Evolutionary conservation across 768 basidiomycete genomes (phyloP), one percentile per base, ranked within the genome.

Genomic region (Pleurotus salmoneostramineus): DNA sequence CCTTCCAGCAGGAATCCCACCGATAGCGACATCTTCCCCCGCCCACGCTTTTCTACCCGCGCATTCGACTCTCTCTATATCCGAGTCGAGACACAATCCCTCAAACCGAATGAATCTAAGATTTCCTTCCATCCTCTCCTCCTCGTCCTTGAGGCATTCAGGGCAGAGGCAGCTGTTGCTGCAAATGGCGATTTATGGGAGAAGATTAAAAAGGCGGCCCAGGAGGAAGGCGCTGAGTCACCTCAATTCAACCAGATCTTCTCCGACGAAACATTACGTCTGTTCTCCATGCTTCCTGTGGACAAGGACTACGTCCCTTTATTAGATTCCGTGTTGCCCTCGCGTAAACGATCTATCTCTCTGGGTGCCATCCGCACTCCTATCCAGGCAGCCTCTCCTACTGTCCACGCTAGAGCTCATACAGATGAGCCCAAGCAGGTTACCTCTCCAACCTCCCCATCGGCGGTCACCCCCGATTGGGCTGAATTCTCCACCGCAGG

Each of bases 1-100:
- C 90, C 90, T 4, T 91, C 86, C 66, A 64, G 67, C 40, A 72
- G 69, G 57, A 70, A 61, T 59, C 59, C 62, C 61, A 55, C 71
- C 33, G 71, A 77, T 50, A 65, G 77, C 32, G 71, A 74, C 60
- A 74, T 88, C 35, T 75, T 89, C 12, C 75, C 87, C 3, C 79
- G 78, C 6, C 85, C 90, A 4, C 83, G 80, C 0, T 85, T 91
- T 64, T 83, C 89, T 4, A 91, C 91, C 0, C 80, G 81, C 43
- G 73, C 67, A 43, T 78, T 82, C 56, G 81, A 83, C 56, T 87
- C 89, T 0, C 75, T 93, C 27, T 83, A 83, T 57, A 82, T 92
- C 31, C 85, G 82, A 36, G 69, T 93, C 17, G 82, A 86, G 56
- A 80, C 84, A 3, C 77, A 87, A 60, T 63, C 83, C 6, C 66